Conservation (phyloP, 805 yeast genomes). For the Lachancea nothofagi region DNA sequence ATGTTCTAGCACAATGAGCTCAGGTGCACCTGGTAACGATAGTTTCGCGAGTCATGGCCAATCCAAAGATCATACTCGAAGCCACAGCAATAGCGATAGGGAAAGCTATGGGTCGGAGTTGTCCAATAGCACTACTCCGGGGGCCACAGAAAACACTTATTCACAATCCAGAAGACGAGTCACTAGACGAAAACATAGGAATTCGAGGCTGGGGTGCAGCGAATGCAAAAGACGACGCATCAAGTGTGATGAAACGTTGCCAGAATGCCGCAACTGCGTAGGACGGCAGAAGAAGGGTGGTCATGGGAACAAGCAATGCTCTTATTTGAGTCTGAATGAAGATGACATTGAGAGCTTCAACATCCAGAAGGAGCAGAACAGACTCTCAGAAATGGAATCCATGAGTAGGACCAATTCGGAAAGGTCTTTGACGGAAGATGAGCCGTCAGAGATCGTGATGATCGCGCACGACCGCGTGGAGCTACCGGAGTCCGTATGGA, state of each 20-base stretch:
- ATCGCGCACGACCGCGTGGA: conserved; percentile 10
- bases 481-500: conserved; percentile 8
- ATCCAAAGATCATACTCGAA: too few species aligned
- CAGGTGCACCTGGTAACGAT: too few species aligned
- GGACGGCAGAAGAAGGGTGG: not conserved
- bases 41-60: too few species aligned
- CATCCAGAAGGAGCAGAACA: conserved; percentile 2
- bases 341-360: conserved; percentile 4
- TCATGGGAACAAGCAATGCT: conserved; percentile 4
- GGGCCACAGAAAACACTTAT: not conserved
- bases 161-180: conserved; percentile 1
- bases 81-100: not conserved
- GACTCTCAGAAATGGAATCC: not conserved
- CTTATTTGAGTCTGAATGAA: conserved; percentile 1
- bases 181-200: conserved; percentile 61
- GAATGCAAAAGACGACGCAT: conserved; percentile 73
- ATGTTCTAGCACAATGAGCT: too few species aligned
- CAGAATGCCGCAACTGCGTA: conserved; percentile 57
- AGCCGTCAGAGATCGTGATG: conserved; percentile 6
- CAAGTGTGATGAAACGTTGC: conserved; percentile 70
- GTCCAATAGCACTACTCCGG: not conserved
- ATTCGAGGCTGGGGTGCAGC: conserved; percentile 67
- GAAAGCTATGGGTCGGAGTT: not conserved
- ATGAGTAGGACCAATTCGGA: not conserved
- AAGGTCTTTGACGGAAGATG: not conserved